Evolutionary conservation across 2,329 filamentous ascomycete genomes (phyloP).

Genomic region (Paracoccidioides brasiliensis): DNA sequence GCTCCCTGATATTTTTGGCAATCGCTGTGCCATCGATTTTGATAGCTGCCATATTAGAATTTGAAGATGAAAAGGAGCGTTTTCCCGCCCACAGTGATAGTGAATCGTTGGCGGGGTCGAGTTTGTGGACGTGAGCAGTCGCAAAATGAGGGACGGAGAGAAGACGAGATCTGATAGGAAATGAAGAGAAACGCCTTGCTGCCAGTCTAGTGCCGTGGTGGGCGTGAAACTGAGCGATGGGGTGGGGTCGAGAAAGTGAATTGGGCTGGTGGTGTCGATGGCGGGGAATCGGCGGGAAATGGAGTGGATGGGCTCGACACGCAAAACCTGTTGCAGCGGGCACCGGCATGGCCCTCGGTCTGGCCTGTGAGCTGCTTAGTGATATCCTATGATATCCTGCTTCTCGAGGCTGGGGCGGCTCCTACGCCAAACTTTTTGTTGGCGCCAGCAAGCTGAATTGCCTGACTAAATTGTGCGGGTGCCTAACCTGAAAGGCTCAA

Average conservation of each 20-base stretch:
- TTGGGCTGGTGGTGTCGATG: background rate
- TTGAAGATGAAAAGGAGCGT: slow-evolving; percentile 39
- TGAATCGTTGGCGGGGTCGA: background rate
- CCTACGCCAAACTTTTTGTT: too few species aligned
- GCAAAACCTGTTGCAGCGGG: slow-evolving; percentile 13
- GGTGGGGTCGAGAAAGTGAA: slow-evolving; percentile 3
- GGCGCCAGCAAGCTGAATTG: too few species aligned
- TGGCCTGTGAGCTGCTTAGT: background rate
- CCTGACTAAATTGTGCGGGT: too few species aligned
- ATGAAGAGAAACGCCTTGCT: slow-evolving; percentile 7
- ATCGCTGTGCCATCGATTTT: slow-evolving; percentile 96
- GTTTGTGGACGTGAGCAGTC: background rate
- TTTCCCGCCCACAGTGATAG: slow-evolving; percentile 9
- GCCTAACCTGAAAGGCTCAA: too few species aligned
- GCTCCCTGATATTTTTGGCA: slow-evolving; percentile 79
- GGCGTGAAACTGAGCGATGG: slow-evolving; percentile 5
- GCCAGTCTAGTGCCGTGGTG: background rate
- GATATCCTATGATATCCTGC: too few species aligned
- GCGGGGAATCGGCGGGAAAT: slow-evolving; percentile 1
- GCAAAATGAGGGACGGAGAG: background rate
- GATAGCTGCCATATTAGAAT: slow-evolving; percentile 61
- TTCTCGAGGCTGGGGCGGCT: too few species aligned
- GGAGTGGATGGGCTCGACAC: slow-evolving; percentile 4
- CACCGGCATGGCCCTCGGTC: slow-evolving; percentile 8
- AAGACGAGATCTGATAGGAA: slow-evolving; percentile 7